A percentile compares a stretch with the other conserved stretches of the same genome.
Evolutionary conservation across 352 stramenopile genomes (phyloP).

Genomic region (Globisporangium ultimum): DNA sequence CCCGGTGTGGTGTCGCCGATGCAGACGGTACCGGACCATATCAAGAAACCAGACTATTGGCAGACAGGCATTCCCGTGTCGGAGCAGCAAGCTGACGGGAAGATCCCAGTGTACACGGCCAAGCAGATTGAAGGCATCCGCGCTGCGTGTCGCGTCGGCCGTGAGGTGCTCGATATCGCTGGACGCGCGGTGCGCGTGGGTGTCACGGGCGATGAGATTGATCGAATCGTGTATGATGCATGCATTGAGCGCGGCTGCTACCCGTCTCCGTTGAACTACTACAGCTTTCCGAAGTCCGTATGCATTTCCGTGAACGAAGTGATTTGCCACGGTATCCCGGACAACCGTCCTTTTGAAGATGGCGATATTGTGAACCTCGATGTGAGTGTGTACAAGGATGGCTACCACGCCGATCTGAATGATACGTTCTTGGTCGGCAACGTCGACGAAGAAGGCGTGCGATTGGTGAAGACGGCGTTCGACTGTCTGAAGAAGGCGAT

Average conservation of each 20-base stretch:
- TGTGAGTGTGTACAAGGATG: slow-evolving; percentile 96
- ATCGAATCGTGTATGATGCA: slow-evolving; percentile 93
- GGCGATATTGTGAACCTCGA: slow-evolving; percentile 99
- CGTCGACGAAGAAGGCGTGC: slow-evolving; percentile 90
- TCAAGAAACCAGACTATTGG: slow-evolving; percentile 90
- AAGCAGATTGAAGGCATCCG: slow-evolving; percentile 95
- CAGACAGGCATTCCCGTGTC: slow-evolving; percentile 71
- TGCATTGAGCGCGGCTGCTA: slow-evolving; percentile 92
- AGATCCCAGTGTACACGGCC: slow-evolving; percentile 92
- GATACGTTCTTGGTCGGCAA: slow-evolving; percentile 98
- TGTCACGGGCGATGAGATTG: slow-evolving; percentile 96
- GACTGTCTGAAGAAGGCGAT: slow-evolving; percentile 88
- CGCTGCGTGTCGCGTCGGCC: slow-evolving; percentile 77
- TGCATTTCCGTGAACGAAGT: slow-evolving; percentile 93
- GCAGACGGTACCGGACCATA: slow-evolving; percentile 66
- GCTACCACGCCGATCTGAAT: slow-evolving; percentile 97
- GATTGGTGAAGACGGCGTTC: slow-evolving; percentile 94
- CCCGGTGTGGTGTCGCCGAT: slow-evolving; percentile 79
- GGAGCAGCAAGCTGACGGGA: slow-evolving; percentile 61
- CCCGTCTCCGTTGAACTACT: slow-evolving; percentile 97
- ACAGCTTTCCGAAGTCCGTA: slow-evolving; percentile 96
- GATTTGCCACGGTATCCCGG: slow-evolving; percentile 97
- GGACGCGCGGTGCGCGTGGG: slow-evolving; percentile 84
- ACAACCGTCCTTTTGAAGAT: slow-evolving; percentile 92
- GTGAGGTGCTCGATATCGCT: slow-evolving; percentile 96